Conservation (phyloP, 2,329 filamentous ascomycete species). For the Geosmithia morbida region DNA sequence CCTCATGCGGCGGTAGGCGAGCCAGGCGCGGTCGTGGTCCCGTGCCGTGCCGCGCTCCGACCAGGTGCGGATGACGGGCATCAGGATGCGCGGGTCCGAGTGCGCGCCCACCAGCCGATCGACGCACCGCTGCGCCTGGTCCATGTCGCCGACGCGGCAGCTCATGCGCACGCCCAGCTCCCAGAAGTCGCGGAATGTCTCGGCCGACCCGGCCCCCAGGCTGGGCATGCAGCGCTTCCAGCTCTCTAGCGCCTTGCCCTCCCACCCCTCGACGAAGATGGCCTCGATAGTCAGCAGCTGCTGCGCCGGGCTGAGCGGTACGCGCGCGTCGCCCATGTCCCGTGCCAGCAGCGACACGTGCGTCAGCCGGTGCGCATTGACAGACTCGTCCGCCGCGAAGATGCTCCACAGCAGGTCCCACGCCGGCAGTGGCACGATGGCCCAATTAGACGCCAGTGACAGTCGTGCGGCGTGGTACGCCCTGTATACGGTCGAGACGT, state of each 20-base stretch:
- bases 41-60: slow-evolving; percentile 34
- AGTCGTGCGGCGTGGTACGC: slow-evolving; percentile 31
- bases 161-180: slow-evolving; percentile 53
- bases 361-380: slow-evolving; percentile 39
- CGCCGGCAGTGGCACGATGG: slow-evolving; percentile 40
- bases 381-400: slow-evolving; percentile 34
- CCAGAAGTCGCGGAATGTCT: slow-evolving; percentile 41
- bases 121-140: slow-evolving; percentile 41
- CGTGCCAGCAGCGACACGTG: slow-evolving; percentile 48
- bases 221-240: slow-evolving; percentile 45
- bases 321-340: slow-evolving; percentile 49
- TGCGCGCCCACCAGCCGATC: slow-evolving; percentile 35
- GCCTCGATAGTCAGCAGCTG: slow-evolving; percentile 55
- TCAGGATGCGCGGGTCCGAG: slow-evolving; percentile 39
- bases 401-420: slow-evolving; percentile 55
- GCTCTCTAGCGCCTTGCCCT: slow-evolving; percentile 42
- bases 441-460: slow-evolving; percentile 28
- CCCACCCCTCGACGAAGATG: slow-evolving; percentile 47
- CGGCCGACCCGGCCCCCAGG: slow-evolving; percentile 29
- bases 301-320: slow-evolving; percentile 39
- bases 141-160: slow-evolving; percentile 39
- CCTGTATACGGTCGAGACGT: slow-evolving; percentile 29
- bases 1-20: slow-evolving; percentile 50
- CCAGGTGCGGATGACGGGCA: slow-evolving; percentile 58
- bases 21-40: slow-evolving; percentile 45